phyloP scores from a whole-genome alignment of 805 yeast genomes.

The Lipomyces mesembrius region DNA sequence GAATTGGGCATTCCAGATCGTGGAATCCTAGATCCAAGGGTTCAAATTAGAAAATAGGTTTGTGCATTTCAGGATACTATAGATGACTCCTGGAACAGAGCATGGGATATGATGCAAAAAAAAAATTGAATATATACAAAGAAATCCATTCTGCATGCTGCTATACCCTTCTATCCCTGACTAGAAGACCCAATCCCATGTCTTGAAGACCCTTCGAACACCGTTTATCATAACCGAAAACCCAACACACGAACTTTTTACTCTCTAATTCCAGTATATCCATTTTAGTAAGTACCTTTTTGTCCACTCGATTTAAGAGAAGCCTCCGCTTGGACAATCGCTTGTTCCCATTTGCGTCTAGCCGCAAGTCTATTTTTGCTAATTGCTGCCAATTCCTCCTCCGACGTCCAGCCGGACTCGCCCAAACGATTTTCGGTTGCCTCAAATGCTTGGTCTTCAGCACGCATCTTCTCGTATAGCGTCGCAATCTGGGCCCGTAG shows the following conservation, averaged over 20 bases:
- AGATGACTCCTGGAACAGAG: background rate
- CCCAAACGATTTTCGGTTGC: conserved; percentile 31
- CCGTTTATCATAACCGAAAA: conserved; percentile 5
- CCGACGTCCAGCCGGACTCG: conserved; percentile 36
- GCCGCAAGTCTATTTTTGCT: conserved; percentile 31
- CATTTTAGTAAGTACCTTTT: too few relatives aligned
- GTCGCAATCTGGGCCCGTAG: conserved; percentile 5
- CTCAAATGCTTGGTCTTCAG: conserved; percentile 35
- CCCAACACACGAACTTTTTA: background rate
- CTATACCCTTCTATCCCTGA: background rate
- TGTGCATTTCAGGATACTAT: background rate
- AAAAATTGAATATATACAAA: background rate
- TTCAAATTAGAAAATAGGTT: conserved; percentile 28
- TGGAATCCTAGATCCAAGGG: conserved; percentile 34
- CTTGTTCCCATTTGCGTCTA: conserved; percentile 30
- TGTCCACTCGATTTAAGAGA: background rate
- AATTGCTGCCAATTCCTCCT: conserved; percentile 29
- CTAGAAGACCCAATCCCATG: conserved; percentile 2
- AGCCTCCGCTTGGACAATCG: conserved; percentile 21
- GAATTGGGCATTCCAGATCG: conserved; percentile 35
- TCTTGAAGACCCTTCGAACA: background rate
- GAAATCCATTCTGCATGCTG: background rate
- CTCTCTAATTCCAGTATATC: background rate
- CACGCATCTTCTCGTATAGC: conserved; percentile 23
- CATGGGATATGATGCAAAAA: background rate